These are phyloP conservation scores for Ilyonectria destructans DNA, from an alignment of 2,329 filamentous ascomycete genomes.

Conservation along the genomic window DNA sequence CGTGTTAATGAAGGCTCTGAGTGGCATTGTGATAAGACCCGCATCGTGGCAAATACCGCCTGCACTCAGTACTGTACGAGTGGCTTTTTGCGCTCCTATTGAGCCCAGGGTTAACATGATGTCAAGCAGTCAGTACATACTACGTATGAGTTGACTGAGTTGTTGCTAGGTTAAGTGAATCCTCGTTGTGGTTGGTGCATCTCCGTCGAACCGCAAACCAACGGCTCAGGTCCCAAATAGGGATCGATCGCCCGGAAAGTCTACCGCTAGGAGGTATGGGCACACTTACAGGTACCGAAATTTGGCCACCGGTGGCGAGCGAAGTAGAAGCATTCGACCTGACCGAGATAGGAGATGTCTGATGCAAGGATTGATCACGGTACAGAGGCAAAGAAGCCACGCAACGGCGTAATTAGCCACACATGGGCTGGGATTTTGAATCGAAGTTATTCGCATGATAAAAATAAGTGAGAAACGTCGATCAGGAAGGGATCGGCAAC, in stretches of 20 bases:
- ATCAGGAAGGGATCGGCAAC: slow-evolving; percentile 25
- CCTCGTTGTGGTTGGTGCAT: not conserved
- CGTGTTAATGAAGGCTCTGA: not conserved
- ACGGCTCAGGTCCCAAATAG: slow-evolving; percentile 26
- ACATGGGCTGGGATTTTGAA: not conserved
- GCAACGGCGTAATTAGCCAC: slow-evolving; percentile 18
- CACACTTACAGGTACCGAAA: slow-evolving; percentile 10
- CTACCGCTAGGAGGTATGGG: slow-evolving; percentile 20
- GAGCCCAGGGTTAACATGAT: not conserved
- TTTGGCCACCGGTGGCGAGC: slow-evolving; percentile 22
- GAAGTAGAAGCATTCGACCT: slow-evolving; percentile 8
- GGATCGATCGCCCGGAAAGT: slow-evolving; percentile 28
- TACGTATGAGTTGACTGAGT: not conserved
- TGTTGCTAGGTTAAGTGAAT: slow-evolving; percentile 14
- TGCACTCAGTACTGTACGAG: not conserved
- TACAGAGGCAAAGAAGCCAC: slow-evolving; percentile 32
- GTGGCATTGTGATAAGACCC: not conserved
- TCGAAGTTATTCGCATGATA: slow-evolving; percentile 26
- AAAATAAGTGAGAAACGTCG: slow-evolving; percentile 31
- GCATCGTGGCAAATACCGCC: not conserved
- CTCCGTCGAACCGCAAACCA: slow-evolving; percentile 15
- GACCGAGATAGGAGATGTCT: slow-evolving; percentile 8
- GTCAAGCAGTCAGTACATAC: not conserved
- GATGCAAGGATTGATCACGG: not conserved
- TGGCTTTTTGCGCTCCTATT: not conserved